Base-by-base conservation (phyloP, 2,329 filamentous ascomycete genomes). In the Pseudocercospora vitis region DNA sequence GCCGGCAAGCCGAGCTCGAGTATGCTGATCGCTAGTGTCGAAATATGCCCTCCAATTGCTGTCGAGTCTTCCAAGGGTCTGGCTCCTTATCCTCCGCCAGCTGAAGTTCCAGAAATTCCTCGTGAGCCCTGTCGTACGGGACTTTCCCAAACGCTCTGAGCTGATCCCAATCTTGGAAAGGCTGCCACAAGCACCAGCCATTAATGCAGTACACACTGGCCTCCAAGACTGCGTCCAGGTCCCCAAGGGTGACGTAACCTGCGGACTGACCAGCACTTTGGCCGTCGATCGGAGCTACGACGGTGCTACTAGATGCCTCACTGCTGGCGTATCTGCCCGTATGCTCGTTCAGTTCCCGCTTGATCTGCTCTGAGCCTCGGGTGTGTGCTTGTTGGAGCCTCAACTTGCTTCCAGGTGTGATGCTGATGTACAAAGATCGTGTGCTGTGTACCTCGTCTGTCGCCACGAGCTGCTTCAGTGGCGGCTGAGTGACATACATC, bases 151-250 rank as follows among this genome's bases (percentile, higher is more conserved):
- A 2, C 21, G 12, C 14, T 1, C 40, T n/a, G 1, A 45, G 5
- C 40, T 45, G 40, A 11, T 45, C 23, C 40, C 40, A 45, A 11
- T 45, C 7, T 24, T 45, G 16, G 40, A 45, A 45, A 12, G 40
- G 40, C 8, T 29, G 11, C 40, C 40, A 45, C 24, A 45, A 12
- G 6, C 21, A 45, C 40, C 40, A 45, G n/a, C 40, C 16, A 4
- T 19, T 26, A 24, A 45, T 45, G 1, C 4, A 26, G 8, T 8
- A 28, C 9, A n/a, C 14, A 14, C 37, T 42, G 8, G n/a, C n/a
- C 3, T 24, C 37, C 3, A 21, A 24, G 7, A 12, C 19, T 11
- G 2, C 4, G 21, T 14, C 11, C 40, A 45, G 19, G 7, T 45
- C 24, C 4, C 14, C 24, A n/a, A 45, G 24, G 2, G 8, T 45